A percentile compares a stretch with the other conserved stretches of the same genome.
These are phyloP conservation scores for Paratrypanosoma confusum DNA, from an alignment of 208 protist genomes.

Conservation along the genomic window DNA sequence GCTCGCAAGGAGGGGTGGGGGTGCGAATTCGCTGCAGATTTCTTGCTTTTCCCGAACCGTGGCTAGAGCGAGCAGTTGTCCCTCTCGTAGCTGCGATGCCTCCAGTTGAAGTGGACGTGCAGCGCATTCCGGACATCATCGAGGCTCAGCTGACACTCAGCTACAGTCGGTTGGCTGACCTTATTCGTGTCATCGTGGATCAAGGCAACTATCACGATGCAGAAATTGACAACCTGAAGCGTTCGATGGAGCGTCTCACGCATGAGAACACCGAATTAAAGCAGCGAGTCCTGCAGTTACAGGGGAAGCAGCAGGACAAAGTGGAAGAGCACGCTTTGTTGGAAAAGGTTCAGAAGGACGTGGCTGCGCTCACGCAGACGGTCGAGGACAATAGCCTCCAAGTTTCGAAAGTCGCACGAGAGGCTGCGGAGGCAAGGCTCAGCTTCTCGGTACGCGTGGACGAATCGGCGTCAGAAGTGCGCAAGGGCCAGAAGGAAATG, in stretches of 20 bases:
- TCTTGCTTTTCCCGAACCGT: too few species aligned
- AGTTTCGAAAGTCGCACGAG: too few species aligned
- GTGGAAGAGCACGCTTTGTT: neutral
- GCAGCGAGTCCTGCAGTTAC: conserved; percentile 25
- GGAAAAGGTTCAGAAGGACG: conserved; percentile 7
- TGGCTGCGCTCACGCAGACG: conserved; percentile 6
- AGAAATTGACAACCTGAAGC: conserved; percentile 49
- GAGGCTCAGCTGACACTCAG: conserved; percentile 84
- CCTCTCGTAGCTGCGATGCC: too few species aligned
- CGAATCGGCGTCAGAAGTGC: too few species aligned
- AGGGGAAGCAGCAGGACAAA: conserved; percentile 2
- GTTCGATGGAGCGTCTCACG: conserved; percentile 28
- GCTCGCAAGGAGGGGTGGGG: too few species aligned
- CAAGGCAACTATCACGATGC: conserved; percentile 76
- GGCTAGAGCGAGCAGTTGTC: too few species aligned
- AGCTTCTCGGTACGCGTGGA: too few species aligned
- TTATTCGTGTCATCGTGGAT: conserved; percentile 71
- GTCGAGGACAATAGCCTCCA: conserved; percentile 5
- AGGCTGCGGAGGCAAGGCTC: too few species aligned
- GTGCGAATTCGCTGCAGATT: too few species aligned
- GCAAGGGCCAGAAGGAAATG: too few species aligned
- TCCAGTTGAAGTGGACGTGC: conserved; percentile 52
- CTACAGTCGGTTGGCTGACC: conserved; percentile 70
- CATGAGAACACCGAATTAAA: conserved; percentile 44
- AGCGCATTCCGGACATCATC: conserved; percentile 77